These are phyloP conservation scores for Epichloe gansuensis DNA, from an alignment of 2,329 filamentous ascomycete species.

Conservation along the genomic window DNA sequence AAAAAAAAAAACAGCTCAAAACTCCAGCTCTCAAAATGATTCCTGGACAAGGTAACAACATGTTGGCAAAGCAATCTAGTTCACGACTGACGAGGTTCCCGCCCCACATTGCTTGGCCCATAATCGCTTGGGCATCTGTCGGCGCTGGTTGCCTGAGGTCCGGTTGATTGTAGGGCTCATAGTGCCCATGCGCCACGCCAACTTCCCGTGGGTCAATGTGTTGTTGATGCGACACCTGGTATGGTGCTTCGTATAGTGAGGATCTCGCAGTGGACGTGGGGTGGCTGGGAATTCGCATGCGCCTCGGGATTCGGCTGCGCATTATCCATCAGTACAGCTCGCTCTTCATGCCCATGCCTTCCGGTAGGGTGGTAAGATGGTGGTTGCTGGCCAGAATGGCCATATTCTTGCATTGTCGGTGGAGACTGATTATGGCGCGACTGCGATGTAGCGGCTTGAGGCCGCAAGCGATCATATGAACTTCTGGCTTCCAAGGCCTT, in stretches of 20 bases:
- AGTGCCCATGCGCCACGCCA: constrained; percentile 3
- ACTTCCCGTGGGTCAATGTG: not conserved
- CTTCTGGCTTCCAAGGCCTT: constrained; percentile 4
- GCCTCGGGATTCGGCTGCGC: constrained; percentile 19
- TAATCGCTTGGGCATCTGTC: constrained; percentile 3
- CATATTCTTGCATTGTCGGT: constrained; percentile 17
- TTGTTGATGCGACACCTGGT: not conserved
- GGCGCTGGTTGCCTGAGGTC: not conserved
- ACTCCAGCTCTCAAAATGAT: not conserved
- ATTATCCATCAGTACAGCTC: constrained; percentile 30
- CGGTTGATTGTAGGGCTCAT: not conserved
- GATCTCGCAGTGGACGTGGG: constrained; percentile 5
- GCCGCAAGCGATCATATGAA: constrained; percentile 13
- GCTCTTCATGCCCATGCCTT: constrained; percentile 22
- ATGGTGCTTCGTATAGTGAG: constrained; percentile 2
- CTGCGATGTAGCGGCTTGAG: constrained; percentile 5
- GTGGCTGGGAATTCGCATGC: constrained; percentile 1
- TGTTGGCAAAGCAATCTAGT: not conserved
- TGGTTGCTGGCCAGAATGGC: constrained; percentile 23
- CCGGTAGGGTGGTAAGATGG: constrained; percentile 23
- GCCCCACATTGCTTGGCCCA: constrained; percentile 10
- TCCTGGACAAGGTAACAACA: not conserved
- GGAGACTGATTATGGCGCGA: constrained; percentile 17
- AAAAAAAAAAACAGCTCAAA: not conserved
- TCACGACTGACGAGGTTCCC: not conserved